Evolutionary conservation across 2,329 filamentous ascomycete genomes (phyloP), one percentile per base, ranked within the genome.

Genomic region (Beauveria bassiana): DNA sequence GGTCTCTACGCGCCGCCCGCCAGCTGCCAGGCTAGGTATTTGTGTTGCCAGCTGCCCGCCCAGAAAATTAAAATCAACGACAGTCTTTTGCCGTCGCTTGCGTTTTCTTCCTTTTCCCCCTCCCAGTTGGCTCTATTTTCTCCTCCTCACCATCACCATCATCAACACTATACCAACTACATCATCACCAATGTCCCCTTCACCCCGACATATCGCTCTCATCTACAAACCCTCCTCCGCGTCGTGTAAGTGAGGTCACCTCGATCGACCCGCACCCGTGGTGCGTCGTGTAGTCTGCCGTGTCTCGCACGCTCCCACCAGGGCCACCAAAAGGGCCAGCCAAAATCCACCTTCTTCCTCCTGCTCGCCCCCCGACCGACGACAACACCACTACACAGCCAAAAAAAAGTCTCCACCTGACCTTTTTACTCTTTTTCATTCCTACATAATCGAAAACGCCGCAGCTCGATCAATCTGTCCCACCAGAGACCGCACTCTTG

Each of bases 371-470:
- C 57, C 47, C 57, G 38, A n/a, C 56, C 46, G 56, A 51, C 56
- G 34, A 59, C 46, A 42, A 51, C 57, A 31, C 56, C 45, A 38
- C 45, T 24, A 8, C 20, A 8, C 46, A 58, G 31, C 49, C 49
- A 52, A 24, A 52, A 52, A 59, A 59, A 59, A 50, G 57, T 59
- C 57, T 51, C 57, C 57, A 59, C 57, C 57, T 34, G 24, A 45
- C 38, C 57, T 51, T 43, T 52, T 24, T 43, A 45, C 47, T 59
- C 57, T 45, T 52, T 52, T 43, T 52, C 47, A 22, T 51, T 59
- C 38, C 38, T 43, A n/a, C 57, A 52, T 24, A 43, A 24, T 52
- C 28, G 34, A 52, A 59, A 45, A 52, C 57, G 10, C 22, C 57
- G 38, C 57, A 52, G 34, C 22, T 40, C 20, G 18, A 42, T 5